A percentile compares a stretch with the other conserved stretches of the same genome.
phyloP scores from a whole-genome alignment of 352 stramenopile genomes.

The Pythium insidiosum region DNA sequence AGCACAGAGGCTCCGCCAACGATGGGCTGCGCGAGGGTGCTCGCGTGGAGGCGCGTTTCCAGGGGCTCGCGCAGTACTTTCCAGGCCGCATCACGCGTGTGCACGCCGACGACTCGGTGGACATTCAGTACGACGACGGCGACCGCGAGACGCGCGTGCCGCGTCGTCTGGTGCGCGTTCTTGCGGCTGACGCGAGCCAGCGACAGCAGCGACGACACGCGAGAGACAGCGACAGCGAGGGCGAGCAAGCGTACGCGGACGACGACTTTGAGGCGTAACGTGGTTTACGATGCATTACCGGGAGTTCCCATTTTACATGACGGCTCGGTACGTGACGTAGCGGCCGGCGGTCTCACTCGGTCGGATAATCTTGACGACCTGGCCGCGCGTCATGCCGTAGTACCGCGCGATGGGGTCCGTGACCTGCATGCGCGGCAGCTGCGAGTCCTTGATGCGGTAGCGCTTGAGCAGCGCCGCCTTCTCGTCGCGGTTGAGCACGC shows the following conservation, averaged over 20 bases:
- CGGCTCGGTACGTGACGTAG: slow-evolving; percentile 99
- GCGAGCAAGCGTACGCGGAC: slow-evolving; percentile 44
- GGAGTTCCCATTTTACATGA: slow-evolving; percentile 97
- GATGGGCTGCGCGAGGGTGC: slow-evolving; percentile 53
- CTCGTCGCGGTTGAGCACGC: slow-evolving; percentile 94
- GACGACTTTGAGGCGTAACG: slow-evolving; percentile 59
- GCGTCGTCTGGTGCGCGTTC: slow-evolving; percentile 26
- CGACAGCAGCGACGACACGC: slow-evolving; percentile 9
- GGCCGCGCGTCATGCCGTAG: slow-evolving; percentile 92
- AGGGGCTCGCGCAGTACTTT: slow-evolving; percentile 40
- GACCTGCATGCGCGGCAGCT: slow-evolving; percentile 98
- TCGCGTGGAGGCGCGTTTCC: slow-evolving; percentile 53
- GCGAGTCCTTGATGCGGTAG: slow-evolving; percentile 98
- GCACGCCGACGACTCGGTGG: slow-evolving; percentile 38
- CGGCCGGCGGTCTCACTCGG: slow-evolving; percentile 98
- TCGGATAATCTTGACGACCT: slow-evolving; percentile 99
- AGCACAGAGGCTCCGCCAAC: too few relatives aligned
- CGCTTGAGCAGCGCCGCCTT: slow-evolving; percentile 97
- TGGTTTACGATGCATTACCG: too few relatives aligned
- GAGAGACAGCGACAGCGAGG: too few relatives aligned
- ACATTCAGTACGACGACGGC: slow-evolving; percentile 70
- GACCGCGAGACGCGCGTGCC: slow-evolving; percentile 53
- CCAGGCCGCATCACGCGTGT: slow-evolving; percentile 37
- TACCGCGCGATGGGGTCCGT: slow-evolving; percentile 99
- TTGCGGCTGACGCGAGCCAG: not conserved